Evolutionary conservation across 768 basidiomycete genomes (phyloP), one percentile per base, ranked within the genome.

Genomic region (Naematelia encephala): DNA sequence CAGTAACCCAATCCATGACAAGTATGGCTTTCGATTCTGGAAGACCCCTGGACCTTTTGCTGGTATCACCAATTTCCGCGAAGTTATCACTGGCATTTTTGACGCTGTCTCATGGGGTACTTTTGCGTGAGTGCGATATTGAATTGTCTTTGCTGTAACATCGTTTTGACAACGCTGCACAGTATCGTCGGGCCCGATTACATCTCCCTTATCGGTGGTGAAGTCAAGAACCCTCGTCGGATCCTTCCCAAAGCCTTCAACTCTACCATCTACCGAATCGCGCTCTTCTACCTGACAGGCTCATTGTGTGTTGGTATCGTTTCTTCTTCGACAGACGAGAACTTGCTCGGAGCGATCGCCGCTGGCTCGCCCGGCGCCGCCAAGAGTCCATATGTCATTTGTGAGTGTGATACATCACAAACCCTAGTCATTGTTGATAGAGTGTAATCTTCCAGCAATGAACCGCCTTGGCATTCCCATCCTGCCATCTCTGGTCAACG

Each of bases 1-100:
- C 56, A 46, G 84, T 14, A 85, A 85, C 69, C 84, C 84, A 1
- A 61, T 80, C 26, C 80, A 78, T 47, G 83, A 85, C 57, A 79
- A 65, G 2, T 85, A 83, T 66, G 64, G 64, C 12, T 66, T 66
- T 54, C 54, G 64, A 42, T 69, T 30, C 51, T 66, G 64, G 64
- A 69, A 66, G 56, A 54, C 56, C 28, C 67, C 61, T 19, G 63
- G 63, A 19, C 64, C 57, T 10, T 59, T 66, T 5, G 34, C 60
- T 28, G 60, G 60, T 23, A 45, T 50, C 16, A 42, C 30, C 28
- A 51, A 46, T 39, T 39, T 39, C 57, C 14, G 14, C n/a, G n/a
- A n/a, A n/a, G n/a, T n/a, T n/a, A n/a, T n/a, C 43, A 60, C 51
- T 16, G 65, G 62, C 26, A 65, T 65, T 30, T 65, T 57, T 26